Evolutionary conservation across 73 alveolate genomes (phyloP), one percentile per base, ranked within the genome.

Genomic region (Blepharisma japonicum): DNA sequence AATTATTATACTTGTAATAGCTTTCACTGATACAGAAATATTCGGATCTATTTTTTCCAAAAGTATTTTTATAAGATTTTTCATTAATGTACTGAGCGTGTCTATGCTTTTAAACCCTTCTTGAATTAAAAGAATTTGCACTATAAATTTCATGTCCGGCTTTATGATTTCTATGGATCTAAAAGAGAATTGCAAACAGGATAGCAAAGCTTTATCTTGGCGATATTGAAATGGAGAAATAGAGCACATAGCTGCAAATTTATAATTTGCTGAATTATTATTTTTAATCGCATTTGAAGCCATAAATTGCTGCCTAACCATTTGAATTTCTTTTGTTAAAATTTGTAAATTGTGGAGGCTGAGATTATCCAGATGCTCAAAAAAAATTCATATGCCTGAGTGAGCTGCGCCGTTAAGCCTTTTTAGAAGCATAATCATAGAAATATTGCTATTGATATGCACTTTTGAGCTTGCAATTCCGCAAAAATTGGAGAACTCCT

Each of bases 401-500:
- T 85, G 71, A 23, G 95, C 95, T 6, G 95, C 92, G 21, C 92
- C 95, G 70, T 88, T 88, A 6, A 88, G 78, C 39, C 66, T 68
- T 71, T 84, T 79, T 88, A 88, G 84, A 21, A 86, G 71, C 51
- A 55, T 49, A 21, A 20, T 55, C 82, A 68, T 48, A 50, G 81
- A 14, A 6, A 56, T 78, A 7, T 46, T 77, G 7, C 68, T 61
- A 78, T 56, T 83, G 71, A 82, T 56, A n/a, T 79, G 32, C 47
- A 84, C 32, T 18, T 47, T 66, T 56, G 72, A 77, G 71, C 78
- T 83, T 7, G 88, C 87, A 32, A 87, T 86, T 25, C 81, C 83
- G 71, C 91, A 87, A 6, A 77, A 25, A 56, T 85, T 83, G 0
- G 86, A 54, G 55, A 79, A 83, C 45, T 87, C 94, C 45, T 80